Evolutionary conservation across 805 yeast genomes (phyloP), one percentile per base, ranked within the genome.

Genomic region (Sugiyamaella chiloensis): DNA sequence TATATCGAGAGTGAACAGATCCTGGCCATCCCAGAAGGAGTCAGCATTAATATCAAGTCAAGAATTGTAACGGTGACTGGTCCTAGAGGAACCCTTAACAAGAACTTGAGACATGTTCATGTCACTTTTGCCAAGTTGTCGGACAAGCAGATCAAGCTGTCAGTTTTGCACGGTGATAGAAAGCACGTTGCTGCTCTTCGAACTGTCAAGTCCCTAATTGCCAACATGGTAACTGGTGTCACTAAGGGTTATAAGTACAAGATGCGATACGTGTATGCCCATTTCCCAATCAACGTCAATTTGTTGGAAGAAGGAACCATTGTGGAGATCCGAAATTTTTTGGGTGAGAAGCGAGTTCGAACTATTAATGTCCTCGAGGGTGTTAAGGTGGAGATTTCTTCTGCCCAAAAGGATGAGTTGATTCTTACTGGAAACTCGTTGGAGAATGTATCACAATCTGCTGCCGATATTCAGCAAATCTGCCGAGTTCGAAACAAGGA

Each of bases 221-320:
- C 87, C 71, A 93, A 93, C 87, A 75, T 93, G 83, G 74, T 93
- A 76, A 87, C 86, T 63, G 99, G 99, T 85, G 99, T 93, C 72
- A 93, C 99, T 72, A 83, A 83, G 80, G 98, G 98, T 76, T 91
- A 78, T 95, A 83, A 87, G 79, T 93, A 93, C 93, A 93, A 93
- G 87, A 85, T 93, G 96, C 89, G 97, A 83, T 89, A 88, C 75
- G 99, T 93, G 59, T 95, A 91, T 73, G 99, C 99, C 83, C 98
- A 93, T 87, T 93, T 93, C 96, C 99, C 99, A 74, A 93, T 95
- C 78, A 93, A 93, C 78, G 96, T 93, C 63, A 91, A 90, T 81
- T 74, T 89, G 62, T 71, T 86, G 70, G 88, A 85, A 60, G 77
- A 79, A 66, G 91, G 91, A 51, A 74, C 79, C 58, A 80, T 67